Percentiles rank a stretch among this genome's conserved stretches.
These are phyloP conservation scores for Aegilops bicornis DNA, from an alignment of 176 grass and related monocot genomes.

Conservation along the genomic window DNA sequence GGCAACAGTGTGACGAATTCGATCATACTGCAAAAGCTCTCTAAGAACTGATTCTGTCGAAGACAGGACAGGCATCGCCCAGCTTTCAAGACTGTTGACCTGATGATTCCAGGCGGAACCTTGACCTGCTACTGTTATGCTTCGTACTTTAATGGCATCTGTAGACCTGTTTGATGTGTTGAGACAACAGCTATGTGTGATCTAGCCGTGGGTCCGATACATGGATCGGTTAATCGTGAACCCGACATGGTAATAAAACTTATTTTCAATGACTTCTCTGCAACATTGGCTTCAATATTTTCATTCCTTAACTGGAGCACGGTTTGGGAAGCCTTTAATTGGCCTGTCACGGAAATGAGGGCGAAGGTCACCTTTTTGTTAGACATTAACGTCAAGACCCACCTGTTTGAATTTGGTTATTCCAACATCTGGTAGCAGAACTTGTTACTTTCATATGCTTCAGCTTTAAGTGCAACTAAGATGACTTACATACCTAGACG, in stretches of 20 bases:
- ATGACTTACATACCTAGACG: too few relatives aligned
- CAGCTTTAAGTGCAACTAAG: too few relatives aligned
- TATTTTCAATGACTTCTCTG: neutral
- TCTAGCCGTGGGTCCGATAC: slow-evolving; percentile 12
- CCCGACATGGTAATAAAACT: slow-evolving; percentile 15
- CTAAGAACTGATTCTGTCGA: slow-evolving; percentile 37
- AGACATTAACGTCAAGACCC: neutral
- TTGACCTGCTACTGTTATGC: slow-evolving; percentile 32
- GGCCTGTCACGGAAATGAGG: neutral
- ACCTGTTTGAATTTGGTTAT: neutral
- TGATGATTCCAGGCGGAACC: neutral
- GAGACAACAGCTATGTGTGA: slow-evolving; percentile 9
- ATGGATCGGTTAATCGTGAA: slow-evolving; percentile 25
- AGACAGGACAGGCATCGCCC: slow-evolving; percentile 17
- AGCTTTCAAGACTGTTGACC: neutral
- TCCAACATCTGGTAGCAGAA: neutral
- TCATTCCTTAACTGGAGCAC: neutral
- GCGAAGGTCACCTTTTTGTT: neutral
- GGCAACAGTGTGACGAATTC: neutral
- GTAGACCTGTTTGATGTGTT: slow-evolving; percentile 39
- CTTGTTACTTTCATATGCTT: too few relatives aligned
- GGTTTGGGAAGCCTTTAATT: neutral
- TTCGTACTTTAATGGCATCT: slow-evolving; percentile 23
- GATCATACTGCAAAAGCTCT: slow-evolving; percentile 10
- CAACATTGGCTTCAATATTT: neutral